Evolutionary conservation across 1,284 basidiomycete species (phyloP), one percentile per base, ranked within the genome.

Genomic region (Cutaneotrichosporon spelunceum): DNA sequence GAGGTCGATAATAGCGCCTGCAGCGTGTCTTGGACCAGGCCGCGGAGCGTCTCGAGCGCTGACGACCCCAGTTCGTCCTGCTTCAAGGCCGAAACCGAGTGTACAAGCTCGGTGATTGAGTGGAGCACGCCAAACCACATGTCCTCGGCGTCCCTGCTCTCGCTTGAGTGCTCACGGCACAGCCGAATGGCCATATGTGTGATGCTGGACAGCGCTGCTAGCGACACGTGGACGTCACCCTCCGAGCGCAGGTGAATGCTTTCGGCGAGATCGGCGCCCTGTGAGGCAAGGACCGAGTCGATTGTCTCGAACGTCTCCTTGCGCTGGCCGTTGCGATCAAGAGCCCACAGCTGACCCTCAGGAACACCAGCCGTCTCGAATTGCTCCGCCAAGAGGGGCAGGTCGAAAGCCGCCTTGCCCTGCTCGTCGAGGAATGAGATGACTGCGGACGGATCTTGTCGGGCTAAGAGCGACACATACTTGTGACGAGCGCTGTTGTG

Each of bases 91-190:
- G 88, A 86, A 13, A 91, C 79, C 2, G 81, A 81, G 69, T 95
- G 91, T 4, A 93, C 87, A 48, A 86, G 84, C 59, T 87, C 84
- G 58, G 95, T 88, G 70, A 94, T 87, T 64, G 88, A 87, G 67
- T 86, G 86, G 33, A 97, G 83, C 0, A 96, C 81, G 63, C 86
- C 85, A 75, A 91, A 93, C 94, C 94, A 98, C 68, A 93, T 85
- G 68, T 96, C 91, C 72, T 94, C 91, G 16, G 88, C 80, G 2
- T 87, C 83, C 13, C 86, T 78, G 77, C 54, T 55, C 24, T 48
- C 53, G 76, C 77, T 79, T 3, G 89, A 89, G 62, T 84, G 85
- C 64, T 86, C 83, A 39, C 87, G 74, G 71, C 91, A 93, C 39
- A 92, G 82, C 1, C 82, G 74, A 5, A 88, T 83, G 19, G 86